Base-by-base conservation (phyloP, 306 rosid genomes). In the Vigna radiata region DNA sequence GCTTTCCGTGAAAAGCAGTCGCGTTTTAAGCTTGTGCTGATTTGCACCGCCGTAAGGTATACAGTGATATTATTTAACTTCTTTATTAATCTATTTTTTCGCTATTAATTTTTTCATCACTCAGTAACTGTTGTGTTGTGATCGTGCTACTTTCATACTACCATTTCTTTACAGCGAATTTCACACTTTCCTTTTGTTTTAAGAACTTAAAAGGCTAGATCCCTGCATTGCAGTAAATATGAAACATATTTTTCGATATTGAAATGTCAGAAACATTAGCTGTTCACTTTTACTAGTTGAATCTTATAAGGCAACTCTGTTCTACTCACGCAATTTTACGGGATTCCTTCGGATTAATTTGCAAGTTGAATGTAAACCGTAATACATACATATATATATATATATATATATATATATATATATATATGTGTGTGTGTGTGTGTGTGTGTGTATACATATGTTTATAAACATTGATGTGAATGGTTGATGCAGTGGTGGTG, bases 11-110 rank as follows among this genome's bases (percentile, higher is more conserved):
- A 86, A 25, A 46, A 87, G 21, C 87, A 86, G 23, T 84, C 86
- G n/a, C 82, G 84, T 47, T 58, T 91, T 5, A 88, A 87, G 80
- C 50, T 92, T 25, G 87, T 92, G 1, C 79, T 92, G 12, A 80
- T 95, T 72, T 78, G 91, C 89, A 77, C 97, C 77, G 78, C 97
- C 72, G 83, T 90, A 53, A 82, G 97, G 99, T 95, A 86, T 41
- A 3, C 16, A 7, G 7, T 25, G 4, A 13, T 54, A 2, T 48
- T 6, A 4, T 62, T 15, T 1, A 39, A 6, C 36, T 46, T 37
- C 49, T 5, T 4, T 66, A 53, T 49, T 36, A 53, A 11, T 8
- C 11, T 60, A 14, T 17, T 14, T 29, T 9, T 60, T 29, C 43
- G 18, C 55, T 63, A 9, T 8, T 65, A 10, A 52, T 10, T 39